Conservation (phyloP, 768 basidiomycete species). For the Tricholoma matsutake region DNA sequence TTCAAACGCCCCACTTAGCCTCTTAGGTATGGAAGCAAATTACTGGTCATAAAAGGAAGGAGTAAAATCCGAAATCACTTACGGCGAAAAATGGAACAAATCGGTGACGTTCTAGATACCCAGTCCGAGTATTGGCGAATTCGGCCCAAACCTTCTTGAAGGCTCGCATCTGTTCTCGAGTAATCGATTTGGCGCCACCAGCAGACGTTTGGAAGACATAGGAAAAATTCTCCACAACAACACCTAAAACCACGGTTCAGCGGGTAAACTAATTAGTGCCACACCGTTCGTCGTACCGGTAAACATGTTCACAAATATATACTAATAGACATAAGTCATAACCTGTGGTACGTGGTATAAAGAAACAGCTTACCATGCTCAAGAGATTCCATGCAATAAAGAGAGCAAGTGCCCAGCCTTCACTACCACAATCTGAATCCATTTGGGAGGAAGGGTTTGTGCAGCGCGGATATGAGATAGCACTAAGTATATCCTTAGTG, state of each 20-base stretch:
- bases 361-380: slow-evolving; percentile 70
- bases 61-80: slow-evolving; percentile 28
- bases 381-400: slow-evolving; percentile 96
- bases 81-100: slow-evolving; percentile 84
- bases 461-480: slow-evolving; percentile 76
- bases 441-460: slow-evolving; percentile 49
- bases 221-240: slow-evolving; percentile 93
- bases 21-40: slow-evolving; percentile 39
- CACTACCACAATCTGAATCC: slow-evolving; percentile 86
- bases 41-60: neutral
- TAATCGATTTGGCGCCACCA: slow-evolving; percentile 76
- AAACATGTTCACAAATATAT: slow-evolving; percentile 95
- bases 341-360: neutral
- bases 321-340: slow-evolving; percentile 43
- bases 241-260: slow-evolving; percentile 44
- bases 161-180: slow-evolving; percentile 86
- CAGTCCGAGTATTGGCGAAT: slow-evolving; percentile 75
- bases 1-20: slow-evolving; percentile 83
- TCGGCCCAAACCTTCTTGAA: slow-evolving; percentile 96
- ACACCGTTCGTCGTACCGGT: slow-evolving; percentile 52
- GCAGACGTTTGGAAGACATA: slow-evolving; percentile 90
- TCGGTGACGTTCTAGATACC: slow-evolving; percentile 65
- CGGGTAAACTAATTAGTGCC: neutral
- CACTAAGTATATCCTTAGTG: slow-evolving; percentile 40
- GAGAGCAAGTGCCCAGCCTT: slow-evolving; percentile 76